phyloP scores from a whole-genome alignment of 768 basidiomycete genomes.

The Filobasidium floriforme region DNA sequence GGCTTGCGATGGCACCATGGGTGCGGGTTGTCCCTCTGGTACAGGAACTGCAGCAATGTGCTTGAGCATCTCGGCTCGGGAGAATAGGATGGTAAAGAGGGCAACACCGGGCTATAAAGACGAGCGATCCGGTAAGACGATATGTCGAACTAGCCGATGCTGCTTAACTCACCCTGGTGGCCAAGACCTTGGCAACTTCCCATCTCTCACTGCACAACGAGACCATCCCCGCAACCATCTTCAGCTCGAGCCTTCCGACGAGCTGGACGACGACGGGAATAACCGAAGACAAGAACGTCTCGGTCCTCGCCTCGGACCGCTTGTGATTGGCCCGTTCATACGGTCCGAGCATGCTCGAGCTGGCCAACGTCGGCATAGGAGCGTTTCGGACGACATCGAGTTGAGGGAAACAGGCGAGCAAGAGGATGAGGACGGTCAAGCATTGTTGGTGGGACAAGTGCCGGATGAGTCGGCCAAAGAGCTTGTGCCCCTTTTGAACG shows the following conservation, averaged over 20 bases:
- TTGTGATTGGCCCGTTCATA: conserved; percentile 35
- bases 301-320: conserved; percentile 71
- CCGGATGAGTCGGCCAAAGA: conserved; percentile 79
- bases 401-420: conserved; percentile 89
- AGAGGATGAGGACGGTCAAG: conserved; percentile 77
- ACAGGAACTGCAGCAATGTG: conserved; percentile 7
- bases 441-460: conserved; percentile 70
- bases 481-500: conserved; percentile 83
- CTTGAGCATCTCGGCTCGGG: conserved; percentile 76
- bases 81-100: conserved; percentile 79
- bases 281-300: conserved; percentile 75
- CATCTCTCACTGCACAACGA: conserved; percentile 73
- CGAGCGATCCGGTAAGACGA: background rate
- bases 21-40: conserved; percentile 39
- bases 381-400: conserved; percentile 82
- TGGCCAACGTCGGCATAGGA: conserved; percentile 50
- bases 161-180: conserved; percentile 61
- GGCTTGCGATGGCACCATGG: conserved; percentile 44
- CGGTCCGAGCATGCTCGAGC: conserved; percentile 50
- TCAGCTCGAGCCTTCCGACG: conserved; percentile 67
- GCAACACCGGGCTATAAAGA: conserved; percentile 73
- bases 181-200: conserved; percentile 63
- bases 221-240: conserved; percentile 76
- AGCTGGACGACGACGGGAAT: conserved; percentile 79
- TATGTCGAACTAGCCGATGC: background rate